Base-by-base conservation (phyloP, 2,329 filamentous ascomycete genomes). In the Botryotinia calthae region DNA sequence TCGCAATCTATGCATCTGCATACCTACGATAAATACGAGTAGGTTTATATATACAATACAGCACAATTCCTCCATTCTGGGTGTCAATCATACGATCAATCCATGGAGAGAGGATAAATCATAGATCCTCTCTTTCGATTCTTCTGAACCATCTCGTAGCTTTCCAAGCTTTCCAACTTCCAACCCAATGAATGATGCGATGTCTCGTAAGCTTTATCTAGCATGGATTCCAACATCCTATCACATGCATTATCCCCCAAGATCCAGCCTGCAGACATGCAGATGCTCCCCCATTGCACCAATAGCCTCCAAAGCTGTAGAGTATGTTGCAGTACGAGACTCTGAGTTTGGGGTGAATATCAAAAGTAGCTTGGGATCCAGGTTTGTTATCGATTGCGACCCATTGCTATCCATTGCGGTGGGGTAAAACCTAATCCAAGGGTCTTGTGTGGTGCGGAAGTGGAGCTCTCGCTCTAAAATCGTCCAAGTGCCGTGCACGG, bases 391-490 rank as follows among this genome's bases (percentile, higher is more conserved):
- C 18, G 58, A 59, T 59, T 59, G 31, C 16, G 9, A 5, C 25
- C 10, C 9, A 51, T n/a, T 51, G 25, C 25, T 51, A 51, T 54
- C 48, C 37, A 40, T 14, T 6, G 37, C 44, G 61, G 61, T 63
- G 61, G 61, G 61, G 61, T 34, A 51, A 37, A n/a, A n/a, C 28
- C 20, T 42, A 44, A 51, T 66, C 16, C 63, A 66, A 66, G 44
- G 63, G 63, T 66, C 44, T 37, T 51, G 12, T 20, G 63, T 56
- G 42, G 42, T 14, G 42, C 42, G 16, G 42, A 14, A 14, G 42
- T 14, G 63, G 46, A 28, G 18, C 44, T 28, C 28, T 46, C 28
- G 16, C 25, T 28, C 51, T 28, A 28, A 65, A 65, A 31, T 64
- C 20, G 62, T 46, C 42, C 20, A 46, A 64, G 42, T 64, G 62